Base-by-base conservation (phyloP, 225 moss, liverwort and hornwort genomes). In the Anthoceros angustus region DNA sequence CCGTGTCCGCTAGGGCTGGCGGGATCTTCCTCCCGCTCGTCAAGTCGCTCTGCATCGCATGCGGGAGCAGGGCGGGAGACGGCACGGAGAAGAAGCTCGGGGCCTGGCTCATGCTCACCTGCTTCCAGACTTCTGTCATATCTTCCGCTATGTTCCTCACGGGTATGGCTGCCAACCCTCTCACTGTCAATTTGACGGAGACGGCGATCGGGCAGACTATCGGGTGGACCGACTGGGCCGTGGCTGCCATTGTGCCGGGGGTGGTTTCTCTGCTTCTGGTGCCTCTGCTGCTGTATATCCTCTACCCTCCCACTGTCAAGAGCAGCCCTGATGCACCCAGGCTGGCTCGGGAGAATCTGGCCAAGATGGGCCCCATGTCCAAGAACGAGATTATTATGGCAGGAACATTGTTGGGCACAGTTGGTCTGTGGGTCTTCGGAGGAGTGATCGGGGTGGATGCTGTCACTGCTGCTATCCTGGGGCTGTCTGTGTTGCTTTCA, bases 101-200 rank as follows among this genome's bases (percentile, higher is more conserved):
- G 15, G 80, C 93, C 18, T 90, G 93, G 93, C 71, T 90, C 68
- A 94, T 94, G 93, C 81, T 90, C 71, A 94, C 90, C 5, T 94
- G 93, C 66, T 90, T 94, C 78, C 90, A 94, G 76, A 94, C 90
- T 42, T 94, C 93, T 14, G 86, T 86, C 46, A 74, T 94, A 50
- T 86, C 87, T 15, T 94, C 93, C 11, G 93, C 93, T 43, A 94
- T 90, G 93, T 94, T 90, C 72, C 66, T 94, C 76, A 94, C 93
- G 16, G 93, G 84, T 62, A 94, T 94, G 93, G 93, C 87, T 63
- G 95, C 95, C 69, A 95, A 95, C 72, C 95, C 95, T 2, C 70
- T 95, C 74, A 86, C 86, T 67, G 91, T 87, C 73, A 95, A 95
- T 63, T 73, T 95, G 45, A 85, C 95, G 26, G 82, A 79, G 46